phyloP scores from a whole-genome alignment of 2,329 filamentous ascomycete genomes.

The Epichloe elymi region DNA sequence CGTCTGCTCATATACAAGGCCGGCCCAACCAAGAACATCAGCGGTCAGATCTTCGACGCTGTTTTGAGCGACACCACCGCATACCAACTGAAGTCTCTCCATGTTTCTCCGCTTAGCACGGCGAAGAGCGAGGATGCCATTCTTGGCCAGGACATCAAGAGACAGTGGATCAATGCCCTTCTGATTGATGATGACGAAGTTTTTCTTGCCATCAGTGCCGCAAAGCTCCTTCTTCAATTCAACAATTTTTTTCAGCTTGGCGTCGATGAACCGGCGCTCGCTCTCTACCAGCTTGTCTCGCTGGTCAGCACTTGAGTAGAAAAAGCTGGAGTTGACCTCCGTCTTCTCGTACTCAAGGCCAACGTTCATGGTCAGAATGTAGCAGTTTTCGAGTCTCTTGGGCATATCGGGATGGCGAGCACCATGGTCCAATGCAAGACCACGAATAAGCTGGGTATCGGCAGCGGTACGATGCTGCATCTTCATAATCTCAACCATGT shows the following conservation, averaged over 20 bases:
- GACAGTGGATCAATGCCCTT: constrained; percentile 97
- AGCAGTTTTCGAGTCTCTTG: constrained; percentile 88
- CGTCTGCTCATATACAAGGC: constrained; percentile 91
- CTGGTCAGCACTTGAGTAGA: constrained; percentile 94
- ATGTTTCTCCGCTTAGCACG: constrained; percentile 97
- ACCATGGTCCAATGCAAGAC: constrained; percentile 86
- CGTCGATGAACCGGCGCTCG: constrained; percentile 88
- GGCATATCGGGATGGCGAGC: constrained; percentile 97
- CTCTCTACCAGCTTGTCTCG: constrained; percentile 96
- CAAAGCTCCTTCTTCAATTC: constrained; percentile 97
- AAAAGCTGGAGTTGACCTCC: constrained; percentile 98
- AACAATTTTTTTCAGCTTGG: constrained; percentile 89
- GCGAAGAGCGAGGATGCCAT: constrained; percentile 87
- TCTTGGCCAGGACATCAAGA: constrained; percentile 92
- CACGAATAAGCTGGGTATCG: constrained; percentile 90
- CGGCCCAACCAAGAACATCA: constrained; percentile 88
- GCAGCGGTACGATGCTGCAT: constrained; percentile 97
- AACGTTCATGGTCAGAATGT: constrained; percentile 90
- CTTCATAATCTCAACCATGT: constrained; percentile 99
- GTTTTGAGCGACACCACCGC: constrained; percentile 85
- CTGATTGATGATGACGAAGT: constrained; percentile 97
- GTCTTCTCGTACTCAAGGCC: constrained; percentile 98
- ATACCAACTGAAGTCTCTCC: constrained; percentile 92
- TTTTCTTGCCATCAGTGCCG: constrained; percentile 83
- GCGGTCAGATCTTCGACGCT: constrained; percentile 86